phyloP scores from a whole-genome alignment of 495 filamentous ascomycete genomes.

The Cercophora sp. region DNA sequence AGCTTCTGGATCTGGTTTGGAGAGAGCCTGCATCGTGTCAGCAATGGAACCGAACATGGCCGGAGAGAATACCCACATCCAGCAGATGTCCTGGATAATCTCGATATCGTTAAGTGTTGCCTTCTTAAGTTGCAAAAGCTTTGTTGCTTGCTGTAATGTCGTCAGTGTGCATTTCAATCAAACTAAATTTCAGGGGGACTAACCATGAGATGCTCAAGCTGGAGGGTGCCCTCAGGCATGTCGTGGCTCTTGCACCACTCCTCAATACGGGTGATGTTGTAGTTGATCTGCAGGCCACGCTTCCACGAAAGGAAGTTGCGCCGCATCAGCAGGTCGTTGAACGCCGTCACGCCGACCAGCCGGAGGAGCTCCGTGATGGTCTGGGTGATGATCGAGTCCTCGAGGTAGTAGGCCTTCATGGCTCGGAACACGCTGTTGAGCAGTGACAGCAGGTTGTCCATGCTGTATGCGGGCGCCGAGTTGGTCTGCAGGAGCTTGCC shows the following conservation, averaged over 20 bases:
- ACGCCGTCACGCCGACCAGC: conserved; percentile 95
- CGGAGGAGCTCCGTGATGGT: conserved; percentile 90
- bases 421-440: conserved; percentile 97
- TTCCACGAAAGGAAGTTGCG: conserved; percentile 99
- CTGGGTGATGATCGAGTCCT: conserved; percentile 92
- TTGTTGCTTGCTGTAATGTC: conserved; percentile 79
- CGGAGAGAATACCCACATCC: conserved; percentile 68
- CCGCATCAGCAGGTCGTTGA: conserved; percentile 97
- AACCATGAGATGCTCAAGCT: conserved; percentile 98
- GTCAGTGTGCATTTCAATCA: conserved; percentile 30
- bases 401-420: conserved; percentile 96
- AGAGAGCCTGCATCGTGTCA: conserved; percentile 61
- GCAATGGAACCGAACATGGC: conserved; percentile 12
- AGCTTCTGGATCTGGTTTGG: conserved; percentile 99
- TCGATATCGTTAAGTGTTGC: conserved; percentile 98
- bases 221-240: conserved; percentile 96
- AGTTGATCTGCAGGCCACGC: conserved; percentile 98
- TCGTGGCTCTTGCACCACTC: conserved; percentile 99
- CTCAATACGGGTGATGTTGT: conserved; percentile 99
- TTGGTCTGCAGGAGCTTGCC: conserved; percentile 90
- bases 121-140: conserved; percentile 98
- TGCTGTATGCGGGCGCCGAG: conserved; percentile 89
- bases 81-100: conserved; percentile 99
- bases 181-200: conserved; percentile 12
- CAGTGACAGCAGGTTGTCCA: conserved; percentile 96